A percentile compares a stretch with the other conserved stretches of the same genome.
phyloP scores from a whole-genome alignment of 306 rosid species.

The Phaseolus lunatus region DNA sequence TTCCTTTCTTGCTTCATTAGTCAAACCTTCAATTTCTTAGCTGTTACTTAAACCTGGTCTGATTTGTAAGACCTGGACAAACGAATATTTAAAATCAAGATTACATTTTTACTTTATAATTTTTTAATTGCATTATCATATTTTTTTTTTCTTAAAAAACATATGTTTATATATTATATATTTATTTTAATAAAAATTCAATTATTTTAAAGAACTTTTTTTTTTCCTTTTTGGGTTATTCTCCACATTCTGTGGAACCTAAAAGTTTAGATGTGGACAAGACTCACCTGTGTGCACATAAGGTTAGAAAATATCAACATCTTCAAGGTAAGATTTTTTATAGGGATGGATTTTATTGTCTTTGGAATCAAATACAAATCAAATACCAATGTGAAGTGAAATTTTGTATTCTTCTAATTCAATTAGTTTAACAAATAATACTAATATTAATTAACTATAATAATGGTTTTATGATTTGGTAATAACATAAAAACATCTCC shows the following conservation, averaged over 20 bases:
- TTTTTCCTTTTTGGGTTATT: neutral
- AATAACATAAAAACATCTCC: too few relatives aligned
- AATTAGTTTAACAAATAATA: too few relatives aligned
- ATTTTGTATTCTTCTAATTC: too few relatives aligned
- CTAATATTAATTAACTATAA: too few relatives aligned
- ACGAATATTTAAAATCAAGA: neutral
- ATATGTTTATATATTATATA: neutral
- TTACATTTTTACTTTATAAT: neutral
- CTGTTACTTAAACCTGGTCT: neutral
- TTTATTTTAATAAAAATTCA: neutral
- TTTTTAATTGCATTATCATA: neutral
- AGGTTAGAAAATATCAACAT: neutral
- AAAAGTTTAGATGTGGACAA: neutral
- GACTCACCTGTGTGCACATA: neutral
- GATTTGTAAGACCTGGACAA: neutral
- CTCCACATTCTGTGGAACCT: neutral
- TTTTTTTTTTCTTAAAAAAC: neutral
- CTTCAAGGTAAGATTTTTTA: neutral
- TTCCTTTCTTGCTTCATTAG: conserved; percentile 43
- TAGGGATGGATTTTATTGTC: neutral
- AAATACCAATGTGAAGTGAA: too few relatives aligned
- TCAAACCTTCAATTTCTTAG: conserved; percentile 36
- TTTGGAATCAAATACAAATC: neutral
- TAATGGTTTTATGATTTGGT: too few relatives aligned
- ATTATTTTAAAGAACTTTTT: neutral